Evolutionary conservation across 2,329 filamentous ascomycete genomes (phyloP).

Genomic region (Aspergillus proliferans): DNA sequence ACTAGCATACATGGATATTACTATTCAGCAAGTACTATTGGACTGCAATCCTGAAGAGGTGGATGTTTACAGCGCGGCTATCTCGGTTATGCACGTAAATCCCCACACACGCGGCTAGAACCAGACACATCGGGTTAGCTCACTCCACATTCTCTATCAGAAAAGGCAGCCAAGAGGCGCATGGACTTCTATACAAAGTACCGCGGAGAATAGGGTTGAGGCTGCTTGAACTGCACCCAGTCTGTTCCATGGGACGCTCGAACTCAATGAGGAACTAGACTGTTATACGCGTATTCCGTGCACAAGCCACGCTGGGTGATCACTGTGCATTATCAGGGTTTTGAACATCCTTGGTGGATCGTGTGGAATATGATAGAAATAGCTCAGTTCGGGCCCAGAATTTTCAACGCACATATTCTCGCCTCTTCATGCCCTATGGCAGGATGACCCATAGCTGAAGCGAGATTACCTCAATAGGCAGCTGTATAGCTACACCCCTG

Average conservation of each 20-base stretch:
- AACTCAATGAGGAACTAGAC: not conserved
- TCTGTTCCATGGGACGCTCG: not conserved
- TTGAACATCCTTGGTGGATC: not conserved
- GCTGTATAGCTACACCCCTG: not conserved
- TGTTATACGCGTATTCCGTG: not conserved
- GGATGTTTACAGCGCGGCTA: not conserved
- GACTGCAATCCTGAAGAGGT: not conserved
- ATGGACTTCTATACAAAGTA: not conserved
- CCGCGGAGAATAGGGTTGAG: not conserved
- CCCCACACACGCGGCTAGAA: not conserved
- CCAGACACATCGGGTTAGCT: not conserved
- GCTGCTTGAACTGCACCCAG: not conserved
- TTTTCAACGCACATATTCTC: not conserved
- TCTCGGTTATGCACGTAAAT: not conserved
- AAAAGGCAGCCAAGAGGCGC: not conserved
- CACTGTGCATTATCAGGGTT: no score
- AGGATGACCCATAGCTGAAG: not conserved
- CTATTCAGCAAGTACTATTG: constrained; percentile 1
- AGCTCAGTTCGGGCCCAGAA: not conserved
- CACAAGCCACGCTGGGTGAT: no score
- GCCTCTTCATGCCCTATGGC: not conserved
- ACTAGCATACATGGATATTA: not conserved
- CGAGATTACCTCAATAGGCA: not conserved
- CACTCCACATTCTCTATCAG: not conserved
- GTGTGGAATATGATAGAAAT: not conserved